Conservation (phyloP, 345 rosid genomes). For the Noccaea caerulescens region DNA sequence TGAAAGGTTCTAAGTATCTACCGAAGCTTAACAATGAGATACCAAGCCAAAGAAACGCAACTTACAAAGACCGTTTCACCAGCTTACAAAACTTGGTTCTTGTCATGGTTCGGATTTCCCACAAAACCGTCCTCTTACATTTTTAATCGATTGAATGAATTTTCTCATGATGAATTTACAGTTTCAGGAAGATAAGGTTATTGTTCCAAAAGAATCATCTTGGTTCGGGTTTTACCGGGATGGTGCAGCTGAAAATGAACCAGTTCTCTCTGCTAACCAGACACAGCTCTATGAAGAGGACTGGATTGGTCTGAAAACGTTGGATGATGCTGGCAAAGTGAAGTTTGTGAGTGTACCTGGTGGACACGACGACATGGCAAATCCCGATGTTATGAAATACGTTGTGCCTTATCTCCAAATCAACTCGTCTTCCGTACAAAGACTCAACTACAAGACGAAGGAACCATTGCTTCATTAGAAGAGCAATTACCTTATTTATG, state of each 20-base stretch:
- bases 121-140: background rate
- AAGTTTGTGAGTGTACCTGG: slow-evolving; percentile 65
- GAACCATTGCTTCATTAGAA: slow-evolving; percentile 23
- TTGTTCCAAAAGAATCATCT: slow-evolving; percentile 82
- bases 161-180: slow-evolving; percentile 39
- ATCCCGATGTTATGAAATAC: slow-evolving; percentile 57
- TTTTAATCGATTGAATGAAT: too few relatives aligned
- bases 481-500: background rate
- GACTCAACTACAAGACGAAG: slow-evolving; percentile 27
- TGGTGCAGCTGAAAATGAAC: slow-evolving; percentile 54
- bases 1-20: slow-evolving; percentile 64
- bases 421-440: slow-evolving; percentile 31
- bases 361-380: slow-evolving; percentile 53
- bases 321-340: slow-evolving; percentile 72
- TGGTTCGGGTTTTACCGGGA: slow-evolving; percentile 90
- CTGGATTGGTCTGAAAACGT: slow-evolving; percentile 74
- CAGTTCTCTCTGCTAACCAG: slow-evolving; percentile 58
- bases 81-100: slow-evolving; percentile 83
- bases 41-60: slow-evolving; percentile 61
- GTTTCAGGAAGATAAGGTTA: slow-evolving; percentile 70
- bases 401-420: slow-evolving; percentile 65
- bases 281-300: slow-evolving; percentile 66
- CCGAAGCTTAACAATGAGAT: slow-evolving; percentile 86
- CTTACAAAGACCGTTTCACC: slow-evolving; percentile 68
- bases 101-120: slow-evolving; percentile 60